Evolutionary conservation across 208 protist genomes (phyloP).

Genomic region (Zelonia costaricensis): DNA sequence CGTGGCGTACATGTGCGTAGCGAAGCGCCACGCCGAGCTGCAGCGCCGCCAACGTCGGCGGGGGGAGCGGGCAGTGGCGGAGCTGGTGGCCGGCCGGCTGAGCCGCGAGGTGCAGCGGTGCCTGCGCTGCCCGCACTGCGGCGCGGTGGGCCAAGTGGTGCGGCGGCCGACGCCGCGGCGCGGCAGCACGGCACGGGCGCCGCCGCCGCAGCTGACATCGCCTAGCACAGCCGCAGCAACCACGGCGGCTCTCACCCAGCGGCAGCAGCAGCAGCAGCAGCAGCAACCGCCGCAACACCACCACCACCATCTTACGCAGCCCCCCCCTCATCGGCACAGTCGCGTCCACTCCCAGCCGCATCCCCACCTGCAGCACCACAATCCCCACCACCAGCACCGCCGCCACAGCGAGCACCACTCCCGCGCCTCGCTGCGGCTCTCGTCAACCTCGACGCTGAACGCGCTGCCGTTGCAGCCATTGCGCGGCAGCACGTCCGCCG

Average conservation of each 20-base stretch:
- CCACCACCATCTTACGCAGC: no score
- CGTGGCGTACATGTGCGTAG: slow-evolving; percentile 27
- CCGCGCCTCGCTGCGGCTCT: neutral
- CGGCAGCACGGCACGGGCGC: neutral
- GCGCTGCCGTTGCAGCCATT: neutral
- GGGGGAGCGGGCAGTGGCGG: slow-evolving; percentile 7
- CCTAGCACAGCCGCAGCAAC: neutral
- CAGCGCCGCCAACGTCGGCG: slow-evolving; percentile 7
- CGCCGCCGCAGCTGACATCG: neutral
- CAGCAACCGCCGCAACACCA: neutral
- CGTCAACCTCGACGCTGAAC: neutral
- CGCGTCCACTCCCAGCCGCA: no score
- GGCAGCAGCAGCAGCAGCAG: slow-evolving; percentile 6
- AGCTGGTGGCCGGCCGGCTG: slow-evolving; percentile 13
- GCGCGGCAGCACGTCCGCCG: slow-evolving; percentile 1
- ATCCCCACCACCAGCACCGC: neutral
- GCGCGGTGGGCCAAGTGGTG: slow-evolving; percentile 15
- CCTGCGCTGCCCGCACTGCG: slow-evolving; percentile 28
- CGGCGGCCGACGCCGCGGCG: neutral
- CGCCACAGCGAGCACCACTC: neutral
- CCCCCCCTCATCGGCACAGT: no score
- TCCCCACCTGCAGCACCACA: neutral
- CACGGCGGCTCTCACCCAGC: neutral
- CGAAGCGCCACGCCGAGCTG: slow-evolving; percentile 3
- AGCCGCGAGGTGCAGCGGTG: slow-evolving; percentile 18